A percentile compares a stretch with the other conserved stretches of the same genome.
Conservation (phyloP, 179 eudicot genomes). For the Beta corolliflora region DNA sequence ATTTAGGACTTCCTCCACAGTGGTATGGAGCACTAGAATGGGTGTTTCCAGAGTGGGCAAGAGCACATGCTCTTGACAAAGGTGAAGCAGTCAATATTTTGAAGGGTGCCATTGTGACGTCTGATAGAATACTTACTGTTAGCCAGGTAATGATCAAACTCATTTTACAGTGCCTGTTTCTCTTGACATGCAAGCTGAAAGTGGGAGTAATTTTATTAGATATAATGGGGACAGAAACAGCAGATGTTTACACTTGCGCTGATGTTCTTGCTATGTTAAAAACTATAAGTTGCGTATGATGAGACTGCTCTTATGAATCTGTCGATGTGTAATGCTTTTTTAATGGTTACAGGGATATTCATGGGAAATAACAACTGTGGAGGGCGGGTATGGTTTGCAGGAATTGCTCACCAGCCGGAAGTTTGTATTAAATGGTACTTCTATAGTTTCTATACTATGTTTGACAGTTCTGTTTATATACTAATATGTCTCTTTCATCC, state of each 20-base stretch:
- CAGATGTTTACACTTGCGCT: neutral
- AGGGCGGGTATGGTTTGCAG: conserved; percentile 94
- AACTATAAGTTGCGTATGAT: neutral
- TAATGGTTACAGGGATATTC: conserved; percentile 77
- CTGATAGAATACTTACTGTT: conserved; percentile 93
- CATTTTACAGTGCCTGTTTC: neutral
- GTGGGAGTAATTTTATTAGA: neutral
- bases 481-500: neutral
- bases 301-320: neutral
- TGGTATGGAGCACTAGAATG: conserved; percentile 95
- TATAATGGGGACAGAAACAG: too few species aligned
- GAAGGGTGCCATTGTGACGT: conserved; percentile 90
- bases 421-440: conserved; percentile 60
- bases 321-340: neutral
- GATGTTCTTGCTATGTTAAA: neutral
- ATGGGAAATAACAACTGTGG: conserved; percentile 94
- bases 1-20: conserved; percentile 81
- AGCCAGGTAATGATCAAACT: conserved; percentile 61
- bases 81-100: conserved; percentile 97
- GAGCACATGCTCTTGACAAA: conserved; percentile 96
- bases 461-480: neutral
- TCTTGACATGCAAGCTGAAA: neutral
- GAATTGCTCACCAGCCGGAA: conserved; percentile 77
- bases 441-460: neutral
- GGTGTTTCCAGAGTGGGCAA: conserved; percentile 98